Base-by-base conservation (phyloP, 116 monocot species). In the Cymodocea nodosa region DNA sequence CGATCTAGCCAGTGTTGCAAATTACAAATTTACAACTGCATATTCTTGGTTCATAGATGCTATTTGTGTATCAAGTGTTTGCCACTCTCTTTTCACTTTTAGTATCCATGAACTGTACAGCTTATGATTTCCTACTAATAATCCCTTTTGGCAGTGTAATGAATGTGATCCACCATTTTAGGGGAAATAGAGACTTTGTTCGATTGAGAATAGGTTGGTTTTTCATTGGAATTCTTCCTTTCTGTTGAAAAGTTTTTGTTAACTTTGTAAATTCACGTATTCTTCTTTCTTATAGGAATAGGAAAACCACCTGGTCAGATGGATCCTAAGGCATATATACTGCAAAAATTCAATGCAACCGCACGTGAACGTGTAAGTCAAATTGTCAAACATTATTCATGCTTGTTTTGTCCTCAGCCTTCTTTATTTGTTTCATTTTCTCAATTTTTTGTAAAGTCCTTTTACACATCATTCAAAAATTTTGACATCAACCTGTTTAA, bases 291-390 rank as follows among this genome's bases (percentile, higher is more conserved):
- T 69, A 79, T 40, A 52, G 90, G 90, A 54, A 97, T 97, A 23
- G 97, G 97, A 61, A 81, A 82, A 70, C 97, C 97, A 64, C 85
- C 91, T 20, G 97, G 97, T 14, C 97, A 91, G 67, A 97, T 97
- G 97, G 97, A 97, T 82, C 97, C 97, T 3, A 97, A 84, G 70
- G 91, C 97, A 51, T 91, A 85, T 75, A 63, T 88, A 35, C 84
- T 97, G 64, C 91, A 97, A 50, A 87, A 78, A 62, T 97, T 97
- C 67, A 97, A 87, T 64, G 78, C 64, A 55, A 82, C 71, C 35
- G 81, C 83, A 56, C 88, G 85, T 55, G 77, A 77, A 53, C 78
- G 78, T 71, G 94, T 94, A 74, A 80, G 75, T 59, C 15, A 11
- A 50, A 50, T 12, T 12, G 2, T 12, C 18, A 30, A 30, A 20